These are phyloP conservation scores for Parastagonospora avenae DNA, from an alignment of 2,329 filamentous ascomycete species.

Conservation along the genomic window DNA sequence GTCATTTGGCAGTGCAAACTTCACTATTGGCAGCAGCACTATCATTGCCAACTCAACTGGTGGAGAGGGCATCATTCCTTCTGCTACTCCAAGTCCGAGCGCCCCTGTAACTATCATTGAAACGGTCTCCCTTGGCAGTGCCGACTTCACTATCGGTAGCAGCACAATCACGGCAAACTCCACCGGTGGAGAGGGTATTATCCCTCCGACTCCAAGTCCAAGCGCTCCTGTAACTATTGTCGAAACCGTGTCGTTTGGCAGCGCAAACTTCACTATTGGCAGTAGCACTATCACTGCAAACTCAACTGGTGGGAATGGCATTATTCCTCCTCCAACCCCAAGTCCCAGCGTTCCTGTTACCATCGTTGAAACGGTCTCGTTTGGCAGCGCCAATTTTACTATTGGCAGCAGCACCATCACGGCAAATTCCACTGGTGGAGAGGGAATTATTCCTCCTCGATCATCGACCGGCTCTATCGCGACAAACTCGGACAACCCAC, in stretches of 20 bases:
- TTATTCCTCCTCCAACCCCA: too few relatives aligned
- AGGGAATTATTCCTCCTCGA: constrained; percentile 7
- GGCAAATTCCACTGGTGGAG: constrained; percentile 11
- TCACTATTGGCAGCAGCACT: neutral
- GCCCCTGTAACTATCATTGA: too few relatives aligned
- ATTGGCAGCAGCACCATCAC: constrained; percentile 1
- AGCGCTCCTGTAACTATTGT: too few relatives aligned
- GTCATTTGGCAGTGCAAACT: neutral
- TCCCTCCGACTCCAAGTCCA: too few relatives aligned
- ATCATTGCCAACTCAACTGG: constrained; percentile 10
- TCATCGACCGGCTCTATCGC: neutral
- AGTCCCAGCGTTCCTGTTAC: neutral
- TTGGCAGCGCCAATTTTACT: neutral
- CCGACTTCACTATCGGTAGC: too few relatives aligned
- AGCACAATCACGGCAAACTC: neutral
- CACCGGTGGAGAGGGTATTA: constrained; percentile 7
- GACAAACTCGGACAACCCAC: neutral
- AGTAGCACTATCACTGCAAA: too few relatives aligned
- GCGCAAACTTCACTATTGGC: too few relatives aligned
- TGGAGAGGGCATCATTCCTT: neutral
- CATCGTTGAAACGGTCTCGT: neutral
- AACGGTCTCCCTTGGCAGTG: too few relatives aligned
- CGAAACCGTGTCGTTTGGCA: too few relatives aligned
- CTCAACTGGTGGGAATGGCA: too few relatives aligned
- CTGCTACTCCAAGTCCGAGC: too few relatives aligned